Evolutionary conservation across 176 grass and related monocot species (phyloP).

Genomic region (Triticum monococcum): DNA sequence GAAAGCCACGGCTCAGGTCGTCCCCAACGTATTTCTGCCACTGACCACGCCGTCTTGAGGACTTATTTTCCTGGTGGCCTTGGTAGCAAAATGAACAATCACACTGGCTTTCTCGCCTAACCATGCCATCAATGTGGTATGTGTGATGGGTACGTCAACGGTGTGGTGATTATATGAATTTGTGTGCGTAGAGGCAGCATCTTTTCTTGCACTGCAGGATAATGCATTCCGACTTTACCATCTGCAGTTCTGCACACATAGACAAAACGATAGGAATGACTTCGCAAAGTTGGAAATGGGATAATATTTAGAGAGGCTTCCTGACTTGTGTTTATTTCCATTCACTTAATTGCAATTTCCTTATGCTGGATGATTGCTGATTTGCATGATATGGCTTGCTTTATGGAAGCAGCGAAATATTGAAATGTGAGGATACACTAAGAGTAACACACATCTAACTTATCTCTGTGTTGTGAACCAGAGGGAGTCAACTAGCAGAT

Average conservation of each 20-base stretch:
- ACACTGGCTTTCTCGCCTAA: background rate
- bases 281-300: background rate
- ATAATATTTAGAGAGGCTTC: background rate
- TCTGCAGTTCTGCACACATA: background rate
- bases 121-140: background rate
- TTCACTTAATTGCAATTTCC: background rate
- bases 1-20: rapidly evolving
- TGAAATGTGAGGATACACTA: background rate
- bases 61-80: background rate
- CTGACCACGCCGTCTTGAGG: background rate
- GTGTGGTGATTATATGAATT: background rate
- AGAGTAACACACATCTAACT: background rate
- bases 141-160: background rate
- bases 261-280: background rate
- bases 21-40: no score
- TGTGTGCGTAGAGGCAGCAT: background rate
- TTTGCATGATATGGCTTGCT: background rate
- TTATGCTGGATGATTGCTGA: background rate
- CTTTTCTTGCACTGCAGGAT: background rate
- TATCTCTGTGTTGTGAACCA: background rate
- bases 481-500: background rate
- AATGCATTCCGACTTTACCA: background rate
- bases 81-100: background rate
- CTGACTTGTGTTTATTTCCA: background rate
- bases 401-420: background rate